Percentiles rank a stretch among this genome's conserved stretches.
phyloP scores from a whole-genome alignment of 1,284 basidiomycete genomes.

The Phellopilus nigrolimitatus region DNA sequence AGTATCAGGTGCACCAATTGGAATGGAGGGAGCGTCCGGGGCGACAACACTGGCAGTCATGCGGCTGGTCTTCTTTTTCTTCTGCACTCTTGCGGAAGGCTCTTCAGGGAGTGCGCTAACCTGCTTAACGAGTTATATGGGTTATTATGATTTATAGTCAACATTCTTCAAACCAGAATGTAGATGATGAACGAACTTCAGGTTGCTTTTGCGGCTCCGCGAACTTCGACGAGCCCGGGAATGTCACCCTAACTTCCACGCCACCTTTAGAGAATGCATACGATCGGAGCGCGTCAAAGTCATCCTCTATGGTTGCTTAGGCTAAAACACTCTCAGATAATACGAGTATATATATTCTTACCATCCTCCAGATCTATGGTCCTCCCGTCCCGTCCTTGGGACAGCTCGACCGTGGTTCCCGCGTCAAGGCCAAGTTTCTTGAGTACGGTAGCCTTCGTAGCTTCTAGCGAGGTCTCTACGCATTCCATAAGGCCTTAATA shows the following conservation, averaged over 20 bases:
- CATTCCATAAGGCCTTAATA: neutral
- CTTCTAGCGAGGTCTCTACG: conserved; percentile 54
- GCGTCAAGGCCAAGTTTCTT: conserved; percentile 52
- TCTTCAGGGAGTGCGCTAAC: neutral
- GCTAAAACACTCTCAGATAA: too few relatives aligned
- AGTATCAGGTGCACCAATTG: neutral
- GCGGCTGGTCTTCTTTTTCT: neutral
- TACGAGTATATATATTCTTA: too few relatives aligned
- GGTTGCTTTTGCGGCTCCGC: neutral
- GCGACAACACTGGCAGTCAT: neutral
- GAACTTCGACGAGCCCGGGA: conserved; percentile 16
- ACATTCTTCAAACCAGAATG: neutral
- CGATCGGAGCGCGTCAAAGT: conserved; percentile 65
- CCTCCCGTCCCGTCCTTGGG: conserved; percentile 50
- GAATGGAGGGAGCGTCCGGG: neutral
- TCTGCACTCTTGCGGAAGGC: neutral
- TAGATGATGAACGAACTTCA: conserved; percentile 11
- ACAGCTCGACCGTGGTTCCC: conserved; percentile 41
- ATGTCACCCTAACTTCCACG: conserved; percentile 38
- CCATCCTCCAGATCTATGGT: conserved; percentile 69
- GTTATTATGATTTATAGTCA: too few relatives aligned
- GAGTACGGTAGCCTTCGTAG: conserved; percentile 50
- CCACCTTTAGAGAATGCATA: conserved; percentile 34
- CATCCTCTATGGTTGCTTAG: too few relatives aligned
- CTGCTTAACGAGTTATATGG: neutral